phyloP scores from a whole-genome alignment of 306 rosid genomes.

The Acacia crassicarpa region DNA sequence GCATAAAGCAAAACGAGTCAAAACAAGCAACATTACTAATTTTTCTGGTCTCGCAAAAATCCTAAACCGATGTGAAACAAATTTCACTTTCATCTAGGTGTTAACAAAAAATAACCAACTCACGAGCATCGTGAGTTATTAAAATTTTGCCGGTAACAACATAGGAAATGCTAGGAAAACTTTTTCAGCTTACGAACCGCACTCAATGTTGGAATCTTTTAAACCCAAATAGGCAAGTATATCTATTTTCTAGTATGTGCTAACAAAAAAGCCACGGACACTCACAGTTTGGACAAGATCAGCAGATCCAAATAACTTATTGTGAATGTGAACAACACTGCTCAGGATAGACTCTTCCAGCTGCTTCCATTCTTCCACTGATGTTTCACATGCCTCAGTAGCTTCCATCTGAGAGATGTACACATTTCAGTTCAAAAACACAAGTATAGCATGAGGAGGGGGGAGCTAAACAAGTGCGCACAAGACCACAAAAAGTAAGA shows the following conservation, averaged over 20 bases:
- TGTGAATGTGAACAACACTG: constrained; percentile 58
- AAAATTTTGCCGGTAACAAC: not conserved
- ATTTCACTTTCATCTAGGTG: not conserved
- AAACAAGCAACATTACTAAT: not conserved
- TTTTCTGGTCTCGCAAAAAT: not conserved
- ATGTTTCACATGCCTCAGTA: constrained; percentile 45
- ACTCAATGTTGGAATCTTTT: not conserved
- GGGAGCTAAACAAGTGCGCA: not conserved
- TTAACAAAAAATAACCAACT: not conserved
- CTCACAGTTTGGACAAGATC: constrained; percentile 70
- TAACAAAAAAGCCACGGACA: constrained; percentile 5
- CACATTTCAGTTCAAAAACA: constrained; percentile 16
- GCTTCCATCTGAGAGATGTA: constrained; percentile 51
- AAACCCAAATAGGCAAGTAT: constrained; percentile 11
- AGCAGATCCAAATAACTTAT: constrained; percentile 71
- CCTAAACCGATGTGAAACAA: not conserved
- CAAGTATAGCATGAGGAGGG: not conserved
- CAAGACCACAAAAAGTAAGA: constrained; percentile 1
- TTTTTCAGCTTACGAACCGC: not conserved
- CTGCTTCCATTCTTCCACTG: constrained; percentile 67
- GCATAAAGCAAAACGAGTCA: not conserved
- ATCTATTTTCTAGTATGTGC: not conserved
- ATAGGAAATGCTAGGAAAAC: not conserved
- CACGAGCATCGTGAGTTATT: not conserved
- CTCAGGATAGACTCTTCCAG: constrained; percentile 65